phyloP scores from a whole-genome alignment of 1,284 basidiomycete species.

The Malassezia brasiliensis region DNA sequence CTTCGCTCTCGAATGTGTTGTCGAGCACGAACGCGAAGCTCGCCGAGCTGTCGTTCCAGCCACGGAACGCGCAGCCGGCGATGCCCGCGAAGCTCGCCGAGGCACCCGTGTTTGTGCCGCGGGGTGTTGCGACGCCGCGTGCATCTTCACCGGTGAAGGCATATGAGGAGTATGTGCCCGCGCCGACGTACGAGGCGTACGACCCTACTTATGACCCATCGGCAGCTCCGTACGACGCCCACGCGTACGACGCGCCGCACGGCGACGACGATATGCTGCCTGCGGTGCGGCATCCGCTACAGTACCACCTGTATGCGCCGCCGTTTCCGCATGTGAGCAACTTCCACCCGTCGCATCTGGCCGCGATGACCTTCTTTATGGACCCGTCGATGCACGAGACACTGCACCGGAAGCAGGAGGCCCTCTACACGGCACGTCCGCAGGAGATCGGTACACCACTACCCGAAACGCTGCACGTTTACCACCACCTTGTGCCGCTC shows the following conservation, averaged over 20 bases:
- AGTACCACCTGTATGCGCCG: conserved; percentile 81
- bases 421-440: conserved; percentile 53
- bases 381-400: conserved; percentile 67
- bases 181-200: neutral
- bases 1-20: conserved; percentile 16
- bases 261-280: neutral
- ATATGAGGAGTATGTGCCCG: neutral
- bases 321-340: conserved; percentile 55
- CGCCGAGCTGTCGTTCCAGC: conserved; percentile 17
- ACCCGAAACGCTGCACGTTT: conserved; percentile 80
- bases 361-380: conserved; percentile 55
- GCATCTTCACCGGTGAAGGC: neutral
- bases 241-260: neutral
- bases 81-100: conserved; percentile 10
- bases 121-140: neutral
- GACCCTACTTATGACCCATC: neutral
- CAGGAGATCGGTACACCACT: conserved; percentile 52
- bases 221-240: neutral
- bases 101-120: conserved; percentile 19
- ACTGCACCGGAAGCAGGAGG: conserved; percentile 71
- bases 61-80: conserved; percentile 1
- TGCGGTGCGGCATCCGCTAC: conserved; percentile 53
- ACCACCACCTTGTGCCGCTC: conserved; percentile 74
- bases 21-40: conserved; percentile 14
- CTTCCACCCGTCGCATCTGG: conserved; percentile 51